Base-by-base conservation (phyloP, 495 filamentous ascomycete genomes). In the Venustampulla echinocandica region DNA sequence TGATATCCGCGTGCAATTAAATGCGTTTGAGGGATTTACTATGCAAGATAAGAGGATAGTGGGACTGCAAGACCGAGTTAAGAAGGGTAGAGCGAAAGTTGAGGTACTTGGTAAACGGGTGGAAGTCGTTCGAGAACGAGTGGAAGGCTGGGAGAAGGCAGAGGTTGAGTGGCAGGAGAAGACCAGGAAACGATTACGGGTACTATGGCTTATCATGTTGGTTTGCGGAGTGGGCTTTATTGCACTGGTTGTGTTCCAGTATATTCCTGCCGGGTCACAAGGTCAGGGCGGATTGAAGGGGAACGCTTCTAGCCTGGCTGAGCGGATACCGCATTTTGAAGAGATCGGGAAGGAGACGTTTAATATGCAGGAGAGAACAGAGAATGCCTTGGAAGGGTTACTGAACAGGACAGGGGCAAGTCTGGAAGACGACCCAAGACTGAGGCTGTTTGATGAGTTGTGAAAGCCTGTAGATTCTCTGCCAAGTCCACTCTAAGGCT, bases 141-240 rank as follows among this genome's bases (percentile, higher is more conserved):
- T 90, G 33, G 80, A 85, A 55, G 66, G 66, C 42, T 87, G 83
- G 77, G 85, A 86, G 61, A 72, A 71, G 40, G 72, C 75, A 24
- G 86, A 92, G 54, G 63, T 59, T 28, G 82, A 85, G 56, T 87
- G 79, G 80, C 80, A 86, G 66, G 78, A 78, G 47, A 75, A 69
- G 46, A 80, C 80, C 1, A 73, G 77, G 52, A 76, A 69, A 55
- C 65, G 81, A 11, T 64, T 85, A 20, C 79, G 73, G 41, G 69
- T 76, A 20, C 62, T 82, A 53, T 85, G 80, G 81, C 66, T 71
- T 7, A 56, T 77, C 30, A 71, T 75, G 9, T 48, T 41, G 17
- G 48, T 61, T 19, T 41, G 74, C 33, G 44, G 70, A 13, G 59
- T 77, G 25, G 65, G 70, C 4, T 27, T 80, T 14, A 51, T 76